Evolutionary conservation across 768 basidiomycete species (phyloP), one percentile per base, ranked within the genome.

Genomic region (Tulasnella sp.): DNA sequence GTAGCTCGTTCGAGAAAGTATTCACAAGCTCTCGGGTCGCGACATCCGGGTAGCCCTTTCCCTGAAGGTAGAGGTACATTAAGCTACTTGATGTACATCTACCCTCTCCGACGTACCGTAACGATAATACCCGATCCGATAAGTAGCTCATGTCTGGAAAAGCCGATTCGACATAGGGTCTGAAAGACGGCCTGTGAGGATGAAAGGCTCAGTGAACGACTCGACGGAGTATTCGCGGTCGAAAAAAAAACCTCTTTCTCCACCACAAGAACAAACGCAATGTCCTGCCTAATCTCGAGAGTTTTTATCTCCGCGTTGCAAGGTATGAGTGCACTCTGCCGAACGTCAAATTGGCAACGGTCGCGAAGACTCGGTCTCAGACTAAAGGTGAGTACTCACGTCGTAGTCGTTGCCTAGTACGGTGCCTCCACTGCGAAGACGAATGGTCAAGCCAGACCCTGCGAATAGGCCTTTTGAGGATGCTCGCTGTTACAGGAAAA

Each of bases 1-100:
- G 89, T 22, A 94, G 84, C 39, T 85, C 84, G 42, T 88, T 84
- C 0, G 90, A 85, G 2, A 98, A 82, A 0, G 85, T 86, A 72
- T 88, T 87, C 62, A 95, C 86, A 7, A 98, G 84, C 75, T 95
- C 89, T 7, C 94, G 85, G 0, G 97, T 96, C 2, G 94, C 90
- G 4, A 97, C 80, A 78, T 99, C 97, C 0, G 97, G 97, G 80
- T 96, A 98, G 2, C 97, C 97, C 79, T 97, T 98, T 0, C 97
- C 97, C 95, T 97, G 75, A 2, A 37, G 17, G 36, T 32, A 8
- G 35, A 36, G 22, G 35, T 34, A 14, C 2, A 14, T 5, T n/a
- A n/a, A n/a, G 11, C 14, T 14, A 17, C 34, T 11, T 5, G 16
- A 69, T 3, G 19, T 29, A 59, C 22, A 29, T 29, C 52, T 63